Evolutionary conservation across 2,329 filamentous ascomycete genomes (phyloP).

Genomic region (Pestalotiopsis sp.): DNA sequence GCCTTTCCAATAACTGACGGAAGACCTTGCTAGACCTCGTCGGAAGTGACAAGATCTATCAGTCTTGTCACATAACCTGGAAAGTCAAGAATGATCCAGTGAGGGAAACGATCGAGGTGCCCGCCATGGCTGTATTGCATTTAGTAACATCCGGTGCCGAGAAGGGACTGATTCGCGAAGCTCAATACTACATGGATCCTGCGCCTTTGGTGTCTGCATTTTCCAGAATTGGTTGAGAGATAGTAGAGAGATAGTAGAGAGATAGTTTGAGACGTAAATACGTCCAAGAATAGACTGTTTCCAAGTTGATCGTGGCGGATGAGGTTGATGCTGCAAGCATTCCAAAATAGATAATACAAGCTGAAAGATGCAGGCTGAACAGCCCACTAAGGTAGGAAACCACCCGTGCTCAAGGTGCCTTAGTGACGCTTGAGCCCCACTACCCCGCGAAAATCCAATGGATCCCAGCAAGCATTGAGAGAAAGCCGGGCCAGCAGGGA

Average conservation of each 20-base stretch:
- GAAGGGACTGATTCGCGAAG: conserved; percentile 17
- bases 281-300: background rate
- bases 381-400: conserved; percentile 12
- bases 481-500: background rate
- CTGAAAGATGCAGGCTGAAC: background rate
- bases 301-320: background rate
- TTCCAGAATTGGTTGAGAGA: conserved; percentile 16
- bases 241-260: background rate
- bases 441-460: background rate
- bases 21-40: conserved; percentile 18
- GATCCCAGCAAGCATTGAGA: background rate
- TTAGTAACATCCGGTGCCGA: conserved; percentile 20
- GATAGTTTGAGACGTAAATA: background rate
- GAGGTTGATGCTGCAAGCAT: background rate
- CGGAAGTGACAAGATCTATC: conserved; percentile 23
- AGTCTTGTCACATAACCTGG: conserved; percentile 25
- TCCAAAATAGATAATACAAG: background rate
- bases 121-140: conserved; percentile 21
- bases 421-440: background rate
- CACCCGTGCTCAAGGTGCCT: background rate
- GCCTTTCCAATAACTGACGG: background rate
- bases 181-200: conserved; percentile 23
- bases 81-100: conserved; percentile 24
- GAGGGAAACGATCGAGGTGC: conserved; percentile 21
- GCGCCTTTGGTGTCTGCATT: conserved; percentile 21